A percentile compares a stretch with the other conserved stretches of the same genome.
Conservation (phyloP, 148 eudicot genomes). For the Linanthus parryae region DNA sequence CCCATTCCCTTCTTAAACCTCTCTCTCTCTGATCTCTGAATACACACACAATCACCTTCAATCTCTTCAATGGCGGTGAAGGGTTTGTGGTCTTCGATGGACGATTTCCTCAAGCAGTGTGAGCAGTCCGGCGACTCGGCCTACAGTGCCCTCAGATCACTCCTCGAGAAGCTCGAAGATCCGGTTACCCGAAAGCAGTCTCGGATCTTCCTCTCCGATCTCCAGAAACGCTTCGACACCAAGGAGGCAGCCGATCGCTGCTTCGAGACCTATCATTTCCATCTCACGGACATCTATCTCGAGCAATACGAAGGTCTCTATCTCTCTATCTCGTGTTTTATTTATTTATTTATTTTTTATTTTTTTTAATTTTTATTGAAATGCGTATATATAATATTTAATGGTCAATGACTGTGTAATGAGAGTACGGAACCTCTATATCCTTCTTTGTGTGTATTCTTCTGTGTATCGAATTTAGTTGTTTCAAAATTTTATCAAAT, state of each 20-base stretch:
- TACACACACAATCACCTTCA: not conserved
- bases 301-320: slow-evolving; percentile 56
- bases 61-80: slow-evolving; percentile 18
- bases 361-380: too few species aligned
- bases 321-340: not conserved
- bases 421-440: too few species aligned
- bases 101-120: slow-evolving; percentile 65
- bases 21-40: not conserved
- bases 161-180: slow-evolving; percentile 76
- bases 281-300: slow-evolving; percentile 61
- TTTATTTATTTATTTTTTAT: not conserved
- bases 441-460: too few species aligned
- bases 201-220: slow-evolving; percentile 57
- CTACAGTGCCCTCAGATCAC: slow-evolving; percentile 55
- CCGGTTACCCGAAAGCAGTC: slow-evolving; percentile 58
- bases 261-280: slow-evolving; percentile 73
- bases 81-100: slow-evolving; percentile 30
- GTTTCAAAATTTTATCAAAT: too few species aligned
- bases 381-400: not conserved
- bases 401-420: not conserved
- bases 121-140: slow-evolving; percentile 86
- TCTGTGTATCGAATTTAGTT: too few species aligned
- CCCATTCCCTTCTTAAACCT: not conserved
- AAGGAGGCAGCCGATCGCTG: slow-evolving; percentile 41
- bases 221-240: slow-evolving; percentile 53